Base-by-base conservation (phyloP, 257 asterid genomes). In the Solanum bulbocastanum region DNA sequence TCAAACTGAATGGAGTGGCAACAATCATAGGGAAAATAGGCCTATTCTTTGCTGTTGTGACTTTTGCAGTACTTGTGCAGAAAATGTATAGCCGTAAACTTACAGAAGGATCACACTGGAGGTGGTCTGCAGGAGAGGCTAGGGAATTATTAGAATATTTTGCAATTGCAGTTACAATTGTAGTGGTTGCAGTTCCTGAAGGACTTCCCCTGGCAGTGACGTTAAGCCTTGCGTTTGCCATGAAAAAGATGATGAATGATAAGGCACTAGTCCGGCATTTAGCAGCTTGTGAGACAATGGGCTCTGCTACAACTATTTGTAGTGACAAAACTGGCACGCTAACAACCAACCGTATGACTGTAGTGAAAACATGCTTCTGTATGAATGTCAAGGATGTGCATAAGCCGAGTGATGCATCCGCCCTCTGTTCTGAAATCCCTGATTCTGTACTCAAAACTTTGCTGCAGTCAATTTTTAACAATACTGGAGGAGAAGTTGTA, bases 241-340 rank as follows among this genome's bases (percentile, higher is more conserved):
- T 96, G 99, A 94, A 96, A 85, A 94, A 95, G 90, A 94, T 96
- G 98, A 96, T 95, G 98, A 96, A 96, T 6, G 99, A 96, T 62
- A 96, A 95, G 89, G 99, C 99, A 1, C 97, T 96, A 13, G 98
- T 96, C 16, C 94, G 99, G 5, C 94, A 95, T 86, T 90, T 96
- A 83, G 98, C 99, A 2, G 99, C 99, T 13, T 95, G 99, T 86
- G 99, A 96, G 90, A 96, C 99, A 8, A 96, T 96, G 99, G 99
- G 99, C 14, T 96, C 98, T 3, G 96, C 98, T 35, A 96, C 99
- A 0, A 94, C 95, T 37, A 95, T 96, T 14, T 96, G 99, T 40
- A 96, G 98, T 83, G 99, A 96, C 88, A 96, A 96, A 90, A 96
- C 99, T 0, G 99, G 99, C 58, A 96, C 99, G 3, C 83, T 96